Evolutionary conservation across 495 filamentous ascomycete genomes (phyloP), one percentile per base, ranked within the genome.

Genomic region (Penicillium herquei): DNA sequence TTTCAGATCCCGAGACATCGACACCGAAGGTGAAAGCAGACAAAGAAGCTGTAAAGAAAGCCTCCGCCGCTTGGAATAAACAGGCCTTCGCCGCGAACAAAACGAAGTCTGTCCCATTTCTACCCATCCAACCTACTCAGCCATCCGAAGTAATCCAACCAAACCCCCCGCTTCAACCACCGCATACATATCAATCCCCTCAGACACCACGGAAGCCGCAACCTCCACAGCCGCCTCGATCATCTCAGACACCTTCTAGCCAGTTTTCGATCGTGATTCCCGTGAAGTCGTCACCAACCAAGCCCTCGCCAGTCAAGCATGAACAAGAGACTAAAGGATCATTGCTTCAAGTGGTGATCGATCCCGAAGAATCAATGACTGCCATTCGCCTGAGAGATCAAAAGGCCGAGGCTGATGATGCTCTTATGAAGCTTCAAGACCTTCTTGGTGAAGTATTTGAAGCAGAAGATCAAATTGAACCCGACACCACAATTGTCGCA

Each of bases 331-430:
- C 58, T 6, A 78, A 77, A 55, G 65, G 67, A 40, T 57, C 68
- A 51, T 70, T 73, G 47, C 47, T 63, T 13, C 69, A 74, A 45
- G 41, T 54, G 4, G 9, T 47, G 44, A 49, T 54, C 5, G 63
- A 70, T 37, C 52, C 52, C 7, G 66, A 65, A 41, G 70, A 70
- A 58, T 31, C 52, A 48, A 51, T 61, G 49, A 47, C 59, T 54
- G 59, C 71, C 26, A 57, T 70, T 54, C 70, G 77, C 30, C 59
- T 75, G 34, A 79, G 69, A 43, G 90, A 92, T 63, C 87, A 94
- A 63, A 85, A 89, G 52, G 88, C 92, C 56, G 87, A 91, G 63
- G 86, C 90, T 3, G 87, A 95, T 61, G 78, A 83, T 3, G 84
- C 84, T 45, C 75, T 91, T 44, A 70, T 84, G 42, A 84, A 85